phyloP scores from a whole-genome alignment of 495 filamentous ascomycete genomes.

The Xylaria grammica region DNA sequence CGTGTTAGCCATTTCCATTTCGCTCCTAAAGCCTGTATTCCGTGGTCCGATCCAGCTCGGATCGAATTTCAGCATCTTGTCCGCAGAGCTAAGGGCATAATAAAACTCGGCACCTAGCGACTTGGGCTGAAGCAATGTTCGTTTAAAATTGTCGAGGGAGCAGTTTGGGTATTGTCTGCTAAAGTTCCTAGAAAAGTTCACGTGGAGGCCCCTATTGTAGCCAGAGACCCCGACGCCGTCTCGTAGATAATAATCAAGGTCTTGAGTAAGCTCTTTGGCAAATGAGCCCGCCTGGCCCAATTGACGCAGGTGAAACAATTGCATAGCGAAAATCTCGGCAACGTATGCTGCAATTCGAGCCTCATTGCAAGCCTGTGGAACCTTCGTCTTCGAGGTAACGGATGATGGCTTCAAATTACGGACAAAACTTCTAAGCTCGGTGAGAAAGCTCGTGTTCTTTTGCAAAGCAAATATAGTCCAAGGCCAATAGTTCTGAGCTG shows the following conservation, averaged over 20 bases:
- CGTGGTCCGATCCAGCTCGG: conserved; percentile 71
- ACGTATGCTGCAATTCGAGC: conserved; percentile 79
- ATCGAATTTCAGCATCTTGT: conserved; percentile 76
- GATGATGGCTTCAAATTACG: conserved; percentile 62
- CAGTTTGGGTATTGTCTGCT: conserved; percentile 73
- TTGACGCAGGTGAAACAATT: conserved; percentile 80
- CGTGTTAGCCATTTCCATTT: conserved; percentile 83
- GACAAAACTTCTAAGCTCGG: conserved; percentile 69
- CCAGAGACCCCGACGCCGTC: conserved; percentile 73
- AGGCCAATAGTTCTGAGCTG: conserved; percentile 89
- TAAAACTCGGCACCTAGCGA: conserved; percentile 76
- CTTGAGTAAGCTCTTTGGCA: conserved; percentile 69
- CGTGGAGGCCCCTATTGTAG: conserved; percentile 87
- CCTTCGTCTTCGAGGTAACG: conserved; percentile 48
- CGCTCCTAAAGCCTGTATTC: conserved; percentile 73
- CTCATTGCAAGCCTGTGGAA: conserved; percentile 59
- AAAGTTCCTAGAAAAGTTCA: conserved; percentile 84
- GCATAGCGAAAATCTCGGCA: conserved; percentile 89
- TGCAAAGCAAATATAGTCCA: conserved; percentile 82
- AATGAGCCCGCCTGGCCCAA: conserved; percentile 65
- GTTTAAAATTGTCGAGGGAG: conserved; percentile 74
- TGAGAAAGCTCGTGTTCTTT: conserved; percentile 74
- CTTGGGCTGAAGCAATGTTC: conserved; percentile 65
- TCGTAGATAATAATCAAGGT: conserved; percentile 76
- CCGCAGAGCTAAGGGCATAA: conserved; percentile 77